Percentiles rank a stretch among this genome's conserved stretches.
Evolutionary conservation across 257 asterid genomes (phyloP).

Genomic region (Plantago major): DNA sequence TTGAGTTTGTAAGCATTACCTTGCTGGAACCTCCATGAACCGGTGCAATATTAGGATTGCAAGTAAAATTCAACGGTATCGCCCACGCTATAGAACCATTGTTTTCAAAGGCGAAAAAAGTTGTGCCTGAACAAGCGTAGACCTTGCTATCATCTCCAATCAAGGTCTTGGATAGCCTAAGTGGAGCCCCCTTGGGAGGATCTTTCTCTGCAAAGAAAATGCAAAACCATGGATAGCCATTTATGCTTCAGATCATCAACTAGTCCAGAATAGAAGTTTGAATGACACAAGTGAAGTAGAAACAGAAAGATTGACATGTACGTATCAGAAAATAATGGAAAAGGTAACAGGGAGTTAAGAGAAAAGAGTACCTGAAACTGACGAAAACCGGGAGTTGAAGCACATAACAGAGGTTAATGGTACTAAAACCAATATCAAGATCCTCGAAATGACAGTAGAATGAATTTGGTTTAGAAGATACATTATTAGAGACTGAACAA

Average conservation of each 20-base stretch:
- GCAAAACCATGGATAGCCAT: not conserved
- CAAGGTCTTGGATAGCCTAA: conserved; percentile 48
- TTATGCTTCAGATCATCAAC: not conserved
- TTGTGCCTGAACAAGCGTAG: conserved; percentile 54
- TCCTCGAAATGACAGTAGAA: not conserved
- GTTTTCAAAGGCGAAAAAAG: conserved; percentile 59
- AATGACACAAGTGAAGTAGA: not conserved
- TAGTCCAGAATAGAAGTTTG: not conserved
- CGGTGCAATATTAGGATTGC: conserved; percentile 57
- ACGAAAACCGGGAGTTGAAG: conserved; percentile 15
- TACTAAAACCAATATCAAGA: conserved; percentile 17
- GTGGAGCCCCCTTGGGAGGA: conserved; percentile 26
- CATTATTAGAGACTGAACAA: not conserved
- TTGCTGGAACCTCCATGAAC: conserved; percentile 68
- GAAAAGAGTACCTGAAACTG: conserved; percentile 31
- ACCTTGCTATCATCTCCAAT: conserved; percentile 77
- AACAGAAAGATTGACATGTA: not conserved
- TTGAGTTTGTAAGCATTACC: conserved; percentile 36
- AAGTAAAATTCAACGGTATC: conserved; percentile 44
- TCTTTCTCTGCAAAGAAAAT: conserved; percentile 36
- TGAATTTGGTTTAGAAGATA: conserved; percentile 16
- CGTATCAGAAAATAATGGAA: too few species aligned
- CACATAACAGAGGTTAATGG: conserved; percentile 18
- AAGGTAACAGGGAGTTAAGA: not conserved
- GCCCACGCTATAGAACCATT: conserved; percentile 84